A percentile compares a stretch with the other conserved stretches of the same genome.
Evolutionary conservation across 2,329 filamentous ascomycete genomes (phyloP).

Genomic region (Arachnomyces sp.): DNA sequence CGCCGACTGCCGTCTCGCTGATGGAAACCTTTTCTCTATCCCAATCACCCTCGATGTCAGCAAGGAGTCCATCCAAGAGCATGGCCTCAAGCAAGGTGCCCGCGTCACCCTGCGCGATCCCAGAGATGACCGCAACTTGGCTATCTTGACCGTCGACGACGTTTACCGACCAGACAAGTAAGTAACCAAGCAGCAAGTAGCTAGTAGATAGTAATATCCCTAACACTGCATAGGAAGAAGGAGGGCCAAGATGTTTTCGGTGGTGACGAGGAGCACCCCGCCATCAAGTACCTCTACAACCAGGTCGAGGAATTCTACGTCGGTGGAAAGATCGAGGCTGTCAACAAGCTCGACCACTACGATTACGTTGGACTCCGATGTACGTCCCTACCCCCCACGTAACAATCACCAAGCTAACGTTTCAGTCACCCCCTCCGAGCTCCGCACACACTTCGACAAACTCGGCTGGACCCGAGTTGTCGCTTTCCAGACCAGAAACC

Average conservation of each 20-base stretch:
- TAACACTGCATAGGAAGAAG: conserved; percentile 52
- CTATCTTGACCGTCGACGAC: conserved; percentile 91
- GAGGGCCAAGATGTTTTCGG: conserved; percentile 95
- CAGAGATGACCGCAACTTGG: conserved; percentile 90
- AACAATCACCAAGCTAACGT: not conserved
- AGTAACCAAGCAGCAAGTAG: conserved; percentile 31
- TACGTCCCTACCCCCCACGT: conserved; percentile 37
- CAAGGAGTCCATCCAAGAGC: conserved; percentile 63
- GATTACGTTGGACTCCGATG: conserved; percentile 95
- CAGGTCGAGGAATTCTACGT: conserved; percentile 82
- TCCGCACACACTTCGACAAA: conserved; percentile 97
- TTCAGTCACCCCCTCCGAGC: conserved; percentile 80
- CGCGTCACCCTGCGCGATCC: conserved; percentile 87
- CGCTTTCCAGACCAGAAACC: conserved; percentile 98
- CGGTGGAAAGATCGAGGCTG: conserved; percentile 89
- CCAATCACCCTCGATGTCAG: conserved; percentile 89
- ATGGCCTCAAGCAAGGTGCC: conserved; percentile 68
- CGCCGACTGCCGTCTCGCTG: conserved; percentile 72
- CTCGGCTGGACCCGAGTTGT: conserved; percentile 97
- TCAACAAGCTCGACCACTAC: conserved; percentile 95
- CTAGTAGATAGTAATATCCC: conserved; percentile 8
- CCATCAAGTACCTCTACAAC: conserved; percentile 79
- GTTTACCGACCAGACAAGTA: conserved; percentile 95
- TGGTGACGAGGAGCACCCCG: conserved; percentile 82
- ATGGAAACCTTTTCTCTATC: conserved; percentile 90